Conservation (phyloP, 495 filamentous ascomycete species). For the Talaromyces proteolyticus region DNA sequence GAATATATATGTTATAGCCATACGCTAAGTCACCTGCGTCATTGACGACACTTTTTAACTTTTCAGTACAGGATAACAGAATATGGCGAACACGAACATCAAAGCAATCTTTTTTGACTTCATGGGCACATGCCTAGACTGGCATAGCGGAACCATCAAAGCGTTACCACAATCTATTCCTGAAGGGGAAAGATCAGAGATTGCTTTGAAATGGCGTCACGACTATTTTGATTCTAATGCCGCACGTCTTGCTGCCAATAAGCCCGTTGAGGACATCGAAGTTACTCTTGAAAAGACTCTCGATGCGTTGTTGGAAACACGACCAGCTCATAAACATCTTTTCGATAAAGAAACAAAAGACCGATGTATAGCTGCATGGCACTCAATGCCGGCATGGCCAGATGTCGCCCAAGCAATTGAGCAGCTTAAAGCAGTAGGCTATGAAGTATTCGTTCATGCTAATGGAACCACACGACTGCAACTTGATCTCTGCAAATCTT, state of each 20-base stretch:
- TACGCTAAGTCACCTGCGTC: no score
- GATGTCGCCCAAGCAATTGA: constrained; percentile 31
- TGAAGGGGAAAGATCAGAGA: constrained; percentile 15
- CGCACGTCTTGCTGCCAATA: constrained; percentile 21
- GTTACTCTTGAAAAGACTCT: constrained; percentile 33
- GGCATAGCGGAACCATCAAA: constrained; percentile 25
- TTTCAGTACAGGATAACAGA: no score
- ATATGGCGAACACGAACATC: constrained; percentile 16
- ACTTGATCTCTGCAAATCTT: constrained; percentile 42
- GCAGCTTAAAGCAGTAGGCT: constrained; percentile 15
- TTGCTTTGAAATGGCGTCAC: constrained; percentile 44
- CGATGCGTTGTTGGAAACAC: constrained; percentile 21
- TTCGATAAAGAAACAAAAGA: constrained; percentile 17
- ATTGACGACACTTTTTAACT: no score
- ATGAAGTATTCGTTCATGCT: constrained; percentile 41
- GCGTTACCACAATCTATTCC: constrained; percentile 15
- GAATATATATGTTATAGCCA: no score
- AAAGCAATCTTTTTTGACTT: constrained; percentile 38
- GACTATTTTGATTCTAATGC: constrained; percentile 39
- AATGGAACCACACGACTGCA: constrained; percentile 51
- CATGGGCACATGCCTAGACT: constrained; percentile 39
- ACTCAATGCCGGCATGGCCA: constrained; percentile 40
- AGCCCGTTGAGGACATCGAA: constrained; percentile 44
- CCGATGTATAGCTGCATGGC: constrained; percentile 30
- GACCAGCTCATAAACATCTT: constrained; percentile 12